Conservation (phyloP, 805 yeast species). For the Cyberlindnera euphorbiae region DNA sequence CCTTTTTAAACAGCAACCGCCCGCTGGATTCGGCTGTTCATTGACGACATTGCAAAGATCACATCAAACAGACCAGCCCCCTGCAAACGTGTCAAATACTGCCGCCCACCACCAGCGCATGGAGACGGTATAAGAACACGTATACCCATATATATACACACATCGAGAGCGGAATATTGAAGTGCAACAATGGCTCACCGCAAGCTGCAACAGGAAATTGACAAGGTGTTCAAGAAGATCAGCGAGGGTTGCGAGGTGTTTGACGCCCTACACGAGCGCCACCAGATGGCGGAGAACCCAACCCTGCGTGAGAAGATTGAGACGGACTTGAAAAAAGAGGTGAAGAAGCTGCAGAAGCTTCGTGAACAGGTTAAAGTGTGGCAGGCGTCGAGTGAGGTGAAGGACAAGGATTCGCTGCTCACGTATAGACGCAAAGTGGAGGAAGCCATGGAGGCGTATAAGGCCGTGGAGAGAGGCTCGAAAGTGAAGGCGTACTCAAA, state of each 20-base stretch:
- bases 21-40: too few species aligned
- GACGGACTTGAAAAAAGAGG: conserved; percentile 86
- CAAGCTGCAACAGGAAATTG: conserved; percentile 57
- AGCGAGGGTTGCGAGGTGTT: conserved; percentile 84
- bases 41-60: too few species aligned
- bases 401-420: conserved; percentile 75
- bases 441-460: conserved; percentile 90
- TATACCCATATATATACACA: too few species aligned
- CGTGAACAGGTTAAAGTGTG: conserved; percentile 95
- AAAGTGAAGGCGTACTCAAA: conserved; percentile 91
- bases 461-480: conserved; percentile 86
- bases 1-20: too few species aligned
- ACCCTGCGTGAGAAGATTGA: conserved; percentile 92
- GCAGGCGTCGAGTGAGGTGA: conserved; percentile 85
- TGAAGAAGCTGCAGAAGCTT: conserved; percentile 86
- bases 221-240: conserved; percentile 83
- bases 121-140: too few species aligned
- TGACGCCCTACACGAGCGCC: conserved; percentile 80
- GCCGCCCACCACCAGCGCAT: too few species aligned
- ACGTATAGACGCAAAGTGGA: conserved; percentile 71
- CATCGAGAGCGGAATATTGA: too few species aligned
- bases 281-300: conserved; percentile 70
- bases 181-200: conserved; percentile 23
- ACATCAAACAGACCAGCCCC: too few species aligned
- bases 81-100: too few species aligned